Evolutionary conservation across 305 asterid genomes (phyloP).

Genomic region (Fraxinus velutina): DNA sequence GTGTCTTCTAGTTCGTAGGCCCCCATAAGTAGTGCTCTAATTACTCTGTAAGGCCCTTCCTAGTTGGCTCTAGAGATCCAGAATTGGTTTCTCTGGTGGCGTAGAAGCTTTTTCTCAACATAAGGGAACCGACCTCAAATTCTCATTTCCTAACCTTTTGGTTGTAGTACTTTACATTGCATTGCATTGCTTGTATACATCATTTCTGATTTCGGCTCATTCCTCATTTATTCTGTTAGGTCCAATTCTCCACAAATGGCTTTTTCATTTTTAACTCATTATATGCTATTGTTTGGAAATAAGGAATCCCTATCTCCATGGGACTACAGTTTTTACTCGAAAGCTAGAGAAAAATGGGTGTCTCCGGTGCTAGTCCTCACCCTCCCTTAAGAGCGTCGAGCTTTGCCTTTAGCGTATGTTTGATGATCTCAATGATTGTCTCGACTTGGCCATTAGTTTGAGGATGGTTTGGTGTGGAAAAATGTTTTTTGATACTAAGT

Average conservation of each 20-base stretch:
- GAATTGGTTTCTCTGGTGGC: neutral
- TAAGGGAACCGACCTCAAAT: neutral
- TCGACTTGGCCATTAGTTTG: neutral
- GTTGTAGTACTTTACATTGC: too few species aligned
- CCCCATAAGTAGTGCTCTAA: neutral
- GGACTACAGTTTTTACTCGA: neutral
- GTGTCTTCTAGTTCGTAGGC: neutral
- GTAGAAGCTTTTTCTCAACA: neutral
- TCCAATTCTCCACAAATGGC: too few species aligned
- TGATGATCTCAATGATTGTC: neutral
- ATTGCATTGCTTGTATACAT: too few species aligned
- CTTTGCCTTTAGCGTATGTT: neutral
- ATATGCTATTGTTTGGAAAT: neutral
- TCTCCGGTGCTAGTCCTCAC: neutral
- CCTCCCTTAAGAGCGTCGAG: neutral
- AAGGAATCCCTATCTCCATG: neutral
- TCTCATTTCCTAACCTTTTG: neutral
- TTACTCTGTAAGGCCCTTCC: neutral
- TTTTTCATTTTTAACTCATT: neutral
- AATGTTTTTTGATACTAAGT: neutral
- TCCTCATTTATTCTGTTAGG: neutral
- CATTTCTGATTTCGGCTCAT: neutral
- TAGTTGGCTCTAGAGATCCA: neutral
- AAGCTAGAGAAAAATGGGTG: neutral
- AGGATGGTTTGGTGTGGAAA: neutral